Evolutionary conservation across 257 asterid species (phyloP), one percentile per base, ranked within the genome.

Genomic region (Lycium ferocissimum): DNA sequence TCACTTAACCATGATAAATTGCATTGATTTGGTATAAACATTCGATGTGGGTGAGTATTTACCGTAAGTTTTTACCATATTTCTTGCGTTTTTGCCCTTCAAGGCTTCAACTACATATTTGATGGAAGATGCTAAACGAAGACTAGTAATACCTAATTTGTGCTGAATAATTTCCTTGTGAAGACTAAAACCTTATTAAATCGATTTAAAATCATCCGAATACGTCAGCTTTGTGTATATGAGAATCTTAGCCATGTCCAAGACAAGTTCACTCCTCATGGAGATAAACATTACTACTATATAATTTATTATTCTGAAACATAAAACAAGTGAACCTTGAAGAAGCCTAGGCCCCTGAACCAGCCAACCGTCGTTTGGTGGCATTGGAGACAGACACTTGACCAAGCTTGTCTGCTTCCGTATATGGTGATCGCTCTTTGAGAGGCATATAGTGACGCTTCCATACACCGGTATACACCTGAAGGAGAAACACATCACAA

Each of bases 391-490:
- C 91, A 0, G 99, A 88, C 35, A 97, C 96, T 85, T 92, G 98
- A 65, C 98, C 95, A 2, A 94, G 95, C 85, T 92, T 92, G 84
- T 97, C 99, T 0, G 58, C 92, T 57, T 88, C 92, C n/a, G 73
- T 83, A 8, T 91, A 40, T 3, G 79, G 53, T 89, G 84, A 89
- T 84, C 99, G 90, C 65, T 94, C 99, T 83, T 88, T 90, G 71
- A 90, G 89, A 12, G 99, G 93, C 93, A 87, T 87, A 87, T 94
- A 95, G 59, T 89, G 97, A 84, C 98, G 89, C 88, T 93, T 87
- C 99, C 99, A 97, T 26, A 91, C 92, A 35, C 99, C 99, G 6
- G 99, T 93, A 84, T 97, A 97, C 54, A 93, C 99, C 99, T 97
- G 92, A 83, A 58, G 2, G 37, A n/a, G 37, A n/a, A 67, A 67